These are phyloP conservation scores for Lipomyces mesembrius DNA, from an alignment of 805 yeast species.

Conservation along the genomic window DNA sequence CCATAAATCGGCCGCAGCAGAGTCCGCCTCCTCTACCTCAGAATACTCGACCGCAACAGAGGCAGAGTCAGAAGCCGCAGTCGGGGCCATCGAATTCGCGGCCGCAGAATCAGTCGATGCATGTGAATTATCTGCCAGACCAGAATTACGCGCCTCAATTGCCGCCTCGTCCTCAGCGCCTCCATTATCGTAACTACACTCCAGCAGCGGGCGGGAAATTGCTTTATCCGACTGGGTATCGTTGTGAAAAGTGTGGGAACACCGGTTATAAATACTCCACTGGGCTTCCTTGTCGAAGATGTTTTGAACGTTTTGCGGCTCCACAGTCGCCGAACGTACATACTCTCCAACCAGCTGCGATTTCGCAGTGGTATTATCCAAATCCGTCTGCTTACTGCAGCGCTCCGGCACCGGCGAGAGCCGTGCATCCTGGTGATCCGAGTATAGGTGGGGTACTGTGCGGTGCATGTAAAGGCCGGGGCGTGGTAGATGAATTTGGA, in stretches of 20 bases:
- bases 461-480: constrained; percentile 72
- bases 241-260: constrained; percentile 72
- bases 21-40: constrained; percentile 4
- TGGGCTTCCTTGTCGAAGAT: constrained; percentile 67
- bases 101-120: neutral
- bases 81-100: neutral
- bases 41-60: neutral
- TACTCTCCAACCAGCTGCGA: constrained; percentile 36
- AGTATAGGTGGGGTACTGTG: constrained; percentile 73
- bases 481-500: constrained; percentile 56
- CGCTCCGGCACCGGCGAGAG: constrained; percentile 41
- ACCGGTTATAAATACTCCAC: constrained; percentile 67
- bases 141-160: neutral
- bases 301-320: constrained; percentile 69
- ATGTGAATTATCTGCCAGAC: neutral
- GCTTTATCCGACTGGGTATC: constrained; percentile 64
- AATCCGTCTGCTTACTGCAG: constrained; percentile 22
- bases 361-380: constrained; percentile 40
- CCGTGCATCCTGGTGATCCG: constrained; percentile 79
- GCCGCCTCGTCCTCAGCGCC: constrained; percentile 10
- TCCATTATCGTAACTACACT: constrained; percentile 5
- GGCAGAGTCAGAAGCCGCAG: neutral
- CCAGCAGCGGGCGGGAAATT: constrained; percentile 46
- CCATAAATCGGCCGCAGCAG: neutral
- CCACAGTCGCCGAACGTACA: constrained; percentile 41